Evolutionary conservation across 169 alveolate species (phyloP).

Genomic region (Plasmodium gonderi): DNA sequence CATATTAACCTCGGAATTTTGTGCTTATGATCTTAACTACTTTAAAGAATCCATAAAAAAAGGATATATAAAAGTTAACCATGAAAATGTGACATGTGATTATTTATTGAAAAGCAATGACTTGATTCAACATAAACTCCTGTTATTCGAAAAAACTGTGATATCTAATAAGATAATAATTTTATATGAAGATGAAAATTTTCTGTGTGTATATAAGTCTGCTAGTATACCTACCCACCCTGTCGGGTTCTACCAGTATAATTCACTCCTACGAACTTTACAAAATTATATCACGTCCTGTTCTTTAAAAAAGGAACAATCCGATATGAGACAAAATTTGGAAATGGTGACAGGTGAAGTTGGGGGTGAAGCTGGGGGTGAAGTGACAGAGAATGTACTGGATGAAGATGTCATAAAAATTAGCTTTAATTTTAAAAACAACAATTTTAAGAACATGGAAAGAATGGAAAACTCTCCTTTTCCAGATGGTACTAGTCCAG

Average conservation of each 20-base stretch:
- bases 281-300: constrained; percentile 56
- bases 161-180: constrained; percentile 71
- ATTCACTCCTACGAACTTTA: constrained; percentile 78
- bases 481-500: background rate
- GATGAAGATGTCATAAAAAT: constrained; percentile 40
- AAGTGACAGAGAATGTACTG: background rate
- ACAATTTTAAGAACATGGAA: background rate
- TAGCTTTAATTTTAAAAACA: constrained; percentile 31
- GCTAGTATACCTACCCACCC: constrained; percentile 84
- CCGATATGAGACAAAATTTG: background rate
- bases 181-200: constrained; percentile 78
- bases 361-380: background rate
- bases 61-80: constrained; percentile 76
- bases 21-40: constrained; percentile 79
- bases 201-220: constrained; percentile 81
- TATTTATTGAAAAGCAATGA: constrained; percentile 80
- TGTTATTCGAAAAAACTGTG: constrained; percentile 82
- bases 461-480: background rate
- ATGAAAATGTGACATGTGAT: constrained; percentile 72
- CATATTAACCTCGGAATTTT: constrained; percentile 79
- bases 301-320: background rate
- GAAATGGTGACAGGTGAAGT: background rate
- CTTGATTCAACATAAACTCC: constrained; percentile 77
- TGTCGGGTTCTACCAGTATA: constrained; percentile 83
- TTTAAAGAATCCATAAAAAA: constrained; percentile 73